Base-by-base conservation (phyloP, 192 early-diverging fungal species). In the Backusella westeae region DNA sequence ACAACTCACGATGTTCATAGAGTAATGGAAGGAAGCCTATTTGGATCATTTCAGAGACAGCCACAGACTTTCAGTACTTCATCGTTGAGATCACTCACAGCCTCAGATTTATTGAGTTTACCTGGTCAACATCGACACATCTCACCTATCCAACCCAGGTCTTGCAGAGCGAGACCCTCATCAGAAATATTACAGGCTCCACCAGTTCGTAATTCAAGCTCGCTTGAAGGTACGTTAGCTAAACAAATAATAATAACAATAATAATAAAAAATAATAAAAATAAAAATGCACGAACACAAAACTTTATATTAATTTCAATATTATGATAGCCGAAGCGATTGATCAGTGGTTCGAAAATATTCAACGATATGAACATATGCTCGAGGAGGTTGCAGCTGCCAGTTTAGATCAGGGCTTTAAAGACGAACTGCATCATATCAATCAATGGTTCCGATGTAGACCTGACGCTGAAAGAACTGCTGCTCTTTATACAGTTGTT, bases 371-470 rank as follows among this genome's bases (percentile, higher is more conserved):
- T 82, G 94, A 98, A 81, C 87, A 92, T 66, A 96, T 94, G 65
- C 87, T 98, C 12, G 95, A 98, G 80, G 93, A 96, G 70, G 95
- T 97, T 93, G 93, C 94, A 56, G 82, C 85, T 34, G 90, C 90
- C 53, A 90, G 90, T 71, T 82, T 95, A 65, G 95, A 97, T 79
- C 91, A 90, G 49, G 89, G 89, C 73, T 97, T 96, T 78, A 91
- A 94, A 72, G 96, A 97, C 66, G 96, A 97, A 80, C 89, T 98
- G 56, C 89, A 90, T 63, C 93, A 95, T 53, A 93, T 99, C 65
- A 95, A 99, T 81, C 91, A 97, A 74, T 99, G 97, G 97, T 96
- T 99, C 82, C 88, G 89, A 6, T 92, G 96, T 36, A 86, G 97
- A 67, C 88, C 91, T 3, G 96, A 99, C 76, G 90, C 94, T 34